Evolutionary conservation across 768 basidiomycete species (phyloP), one percentile per base, ranked within the genome.

Genomic region (Amanita subjunquillea): DNA sequence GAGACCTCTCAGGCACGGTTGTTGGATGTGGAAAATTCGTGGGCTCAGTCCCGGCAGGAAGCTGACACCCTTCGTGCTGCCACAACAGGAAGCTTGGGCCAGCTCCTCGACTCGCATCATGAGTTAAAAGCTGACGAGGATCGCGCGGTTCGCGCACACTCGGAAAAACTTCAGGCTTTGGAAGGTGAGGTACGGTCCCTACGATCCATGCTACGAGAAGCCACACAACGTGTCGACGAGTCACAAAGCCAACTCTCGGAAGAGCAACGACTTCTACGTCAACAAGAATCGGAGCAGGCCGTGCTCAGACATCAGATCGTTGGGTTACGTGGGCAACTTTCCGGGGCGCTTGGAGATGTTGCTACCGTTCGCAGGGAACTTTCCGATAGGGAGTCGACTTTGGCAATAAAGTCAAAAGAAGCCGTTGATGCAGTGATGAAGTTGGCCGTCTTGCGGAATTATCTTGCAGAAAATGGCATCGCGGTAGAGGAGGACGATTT

Each of bases 11-110:
- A 80, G 42, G 68, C 73, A 8, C 75, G 85, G 51, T 68, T 94
- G 40, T 72, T 78, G 23, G 90, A 94, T 50, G 83, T 85, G 40
- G 94, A 96, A 69, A 91, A 87, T 62, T 82, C 87, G 7, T 96
- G 92, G 85, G 80, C 87, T 23, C 88, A 91, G 65, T 91, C 91
- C 40, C 82, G 92, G 12, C 87, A 94, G 68, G 92, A 97, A 71
- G 91, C 92, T 2, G 94, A 96, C 65, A 82, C 87, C 2, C 83
- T 93, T 66, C 76, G 92, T 50, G 85, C 87, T 20, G 71, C 92
- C 48, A 93, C 93, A 2, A 95, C 91, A 2, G 82, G 85, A 44
- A 79, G 85, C 60, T 77, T 96, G 2, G 92, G 91, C 22, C 82
- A 94, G 63, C 73, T 96, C 17, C 72, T 96, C 43, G 90, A 94